These are phyloP conservation scores for Atalantia buxifolia DNA, from an alignment of 345 rosid genomes.

Conservation along the genomic window DNA sequence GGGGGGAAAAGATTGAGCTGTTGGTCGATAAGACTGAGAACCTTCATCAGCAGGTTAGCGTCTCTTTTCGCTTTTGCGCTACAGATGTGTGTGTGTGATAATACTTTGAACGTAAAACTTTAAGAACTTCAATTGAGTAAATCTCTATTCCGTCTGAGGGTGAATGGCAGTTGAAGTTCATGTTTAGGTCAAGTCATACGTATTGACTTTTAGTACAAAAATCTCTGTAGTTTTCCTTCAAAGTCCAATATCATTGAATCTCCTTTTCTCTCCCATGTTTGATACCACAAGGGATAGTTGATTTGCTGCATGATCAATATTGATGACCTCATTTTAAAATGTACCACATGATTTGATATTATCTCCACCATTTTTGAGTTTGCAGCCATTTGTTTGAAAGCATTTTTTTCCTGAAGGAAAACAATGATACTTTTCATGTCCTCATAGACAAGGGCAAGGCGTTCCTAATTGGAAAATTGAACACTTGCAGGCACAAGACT, in stretches of 20 bases:
- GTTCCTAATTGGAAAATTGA: not conserved
- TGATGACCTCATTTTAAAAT: not conserved
- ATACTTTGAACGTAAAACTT: not conserved
- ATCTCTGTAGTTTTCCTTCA: not conserved
- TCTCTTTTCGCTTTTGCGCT: not conserved
- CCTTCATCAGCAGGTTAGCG: constrained; percentile 37
- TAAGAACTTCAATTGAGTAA: not conserved
- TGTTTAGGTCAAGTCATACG: not conserved
- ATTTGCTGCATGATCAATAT: not conserved
- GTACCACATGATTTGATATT: not conserved
- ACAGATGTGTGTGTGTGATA: not conserved
- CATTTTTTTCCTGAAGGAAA: not conserved
- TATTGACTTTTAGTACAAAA: not conserved
- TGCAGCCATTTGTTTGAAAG: not conserved
- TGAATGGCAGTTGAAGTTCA: not conserved
- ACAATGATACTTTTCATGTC: not conserved
- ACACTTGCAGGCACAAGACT: constrained; percentile 37
- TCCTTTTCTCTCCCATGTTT: not conserved
- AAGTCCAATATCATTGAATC: not conserved
- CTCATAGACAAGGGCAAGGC: not conserved
- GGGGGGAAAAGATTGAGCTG: constrained; percentile 46
- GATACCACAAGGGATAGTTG: not conserved
- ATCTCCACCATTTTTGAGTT: not conserved
- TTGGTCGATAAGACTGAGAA: constrained; percentile 45
- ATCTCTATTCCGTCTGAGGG: not conserved